Evolutionary conservation across 768 basidiomycete genomes (phyloP).

Genomic region (Lentinula detonsa): DNA sequence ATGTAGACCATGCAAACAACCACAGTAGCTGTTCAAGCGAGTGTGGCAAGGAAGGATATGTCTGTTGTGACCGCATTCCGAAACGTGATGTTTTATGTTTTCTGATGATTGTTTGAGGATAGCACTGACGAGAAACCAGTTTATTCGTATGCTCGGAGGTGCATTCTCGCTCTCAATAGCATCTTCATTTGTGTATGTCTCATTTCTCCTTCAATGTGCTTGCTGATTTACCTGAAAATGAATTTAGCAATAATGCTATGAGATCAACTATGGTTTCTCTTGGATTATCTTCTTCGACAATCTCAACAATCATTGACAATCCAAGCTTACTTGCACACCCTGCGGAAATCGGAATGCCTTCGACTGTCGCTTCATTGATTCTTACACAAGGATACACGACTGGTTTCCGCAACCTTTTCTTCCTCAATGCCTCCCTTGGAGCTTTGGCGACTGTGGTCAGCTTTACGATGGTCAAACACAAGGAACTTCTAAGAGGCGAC

Average conservation of each 20-base stretch:
- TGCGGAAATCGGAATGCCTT: constrained; percentile 27
- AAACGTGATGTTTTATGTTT: constrained; percentile 30
- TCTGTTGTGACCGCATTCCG: constrained; percentile 67
- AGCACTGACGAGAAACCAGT: constrained; percentile 29
- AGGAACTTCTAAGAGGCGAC: constrained; percentile 52
- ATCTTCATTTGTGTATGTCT: constrained; percentile 47
- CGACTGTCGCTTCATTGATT: constrained; percentile 29
- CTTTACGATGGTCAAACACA: constrained; percentile 55
- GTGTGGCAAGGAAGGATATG: constrained; percentile 67
- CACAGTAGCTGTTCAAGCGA: constrained; percentile 68
- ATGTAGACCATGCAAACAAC: constrained; percentile 55
- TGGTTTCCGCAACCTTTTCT: constrained; percentile 57
- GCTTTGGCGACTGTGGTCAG: constrained; percentile 49
- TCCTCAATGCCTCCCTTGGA: constrained; percentile 51
- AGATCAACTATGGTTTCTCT: constrained; percentile 32
- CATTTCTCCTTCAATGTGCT: background rate
- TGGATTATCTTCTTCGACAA: constrained; percentile 27
- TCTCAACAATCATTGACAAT: constrained; percentile 42
- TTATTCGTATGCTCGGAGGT: constrained; percentile 65
- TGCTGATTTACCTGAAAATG: background rate
- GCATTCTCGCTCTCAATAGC: constrained; percentile 61
- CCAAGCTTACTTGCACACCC: constrained; percentile 32
- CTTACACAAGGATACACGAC: constrained; percentile 44
- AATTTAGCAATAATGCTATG: constrained; percentile 40
- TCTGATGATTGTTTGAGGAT: background rate